Conservation (phyloP, 345 rosid species). For the Mangifera indica region DNA sequence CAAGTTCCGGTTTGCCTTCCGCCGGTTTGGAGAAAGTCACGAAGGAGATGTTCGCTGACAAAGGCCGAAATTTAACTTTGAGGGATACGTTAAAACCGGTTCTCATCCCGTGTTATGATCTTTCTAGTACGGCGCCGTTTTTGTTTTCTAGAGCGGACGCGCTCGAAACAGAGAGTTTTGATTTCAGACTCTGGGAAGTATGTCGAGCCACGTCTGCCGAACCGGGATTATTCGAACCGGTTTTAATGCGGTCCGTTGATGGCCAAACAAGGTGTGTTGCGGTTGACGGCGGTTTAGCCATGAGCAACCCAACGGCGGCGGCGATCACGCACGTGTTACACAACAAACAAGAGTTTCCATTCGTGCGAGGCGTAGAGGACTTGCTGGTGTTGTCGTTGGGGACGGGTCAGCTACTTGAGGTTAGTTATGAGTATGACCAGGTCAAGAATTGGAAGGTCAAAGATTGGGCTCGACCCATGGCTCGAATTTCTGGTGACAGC, state of each 20-base stretch:
- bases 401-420: constrained; percentile 75
- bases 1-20: constrained; percentile 42
- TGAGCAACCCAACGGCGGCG: constrained; percentile 89
- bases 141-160: constrained; percentile 97
- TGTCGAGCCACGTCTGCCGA: constrained; percentile 94
- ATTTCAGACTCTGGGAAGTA: constrained; percentile 86
- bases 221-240: constrained; percentile 72
- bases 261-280: constrained; percentile 80
- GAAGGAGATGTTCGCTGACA: constrained; percentile 66
- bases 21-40: constrained; percentile 54
- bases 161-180: constrained; percentile 77
- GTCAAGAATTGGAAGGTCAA: constrained; percentile 74
- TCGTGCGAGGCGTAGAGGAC: constrained; percentile 95
- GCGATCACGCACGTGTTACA: constrained; percentile 96
- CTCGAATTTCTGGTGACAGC: constrained; percentile 76
- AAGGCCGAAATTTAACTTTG: constrained; percentile 51
- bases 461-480: constrained; percentile 89
- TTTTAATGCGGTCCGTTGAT: constrained; percentile 64
- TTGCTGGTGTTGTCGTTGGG: constrained; percentile 80
- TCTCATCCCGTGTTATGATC: constrained; percentile 86
- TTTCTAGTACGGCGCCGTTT: constrained; percentile 83
- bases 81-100: constrained; percentile 93
- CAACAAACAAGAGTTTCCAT: constrained; percentile 95
- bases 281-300: constrained; percentile 80
- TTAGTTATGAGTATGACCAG: constrained; percentile 64